These are phyloP conservation scores for Botrytis squamosa DNA, from an alignment of 2,329 filamentous ascomycete species.

Conservation along the genomic window DNA sequence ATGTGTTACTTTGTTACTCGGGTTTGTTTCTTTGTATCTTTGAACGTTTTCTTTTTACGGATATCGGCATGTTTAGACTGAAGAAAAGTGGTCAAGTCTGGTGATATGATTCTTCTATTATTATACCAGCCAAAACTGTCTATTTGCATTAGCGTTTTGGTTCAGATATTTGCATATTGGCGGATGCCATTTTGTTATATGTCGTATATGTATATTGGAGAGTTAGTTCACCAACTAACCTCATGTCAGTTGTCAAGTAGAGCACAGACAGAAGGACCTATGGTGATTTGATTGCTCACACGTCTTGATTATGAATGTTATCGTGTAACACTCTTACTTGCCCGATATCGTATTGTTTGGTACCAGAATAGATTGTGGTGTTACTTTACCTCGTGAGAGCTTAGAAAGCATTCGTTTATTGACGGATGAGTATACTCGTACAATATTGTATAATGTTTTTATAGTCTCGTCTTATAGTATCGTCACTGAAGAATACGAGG, in stretches of 20 bases:
- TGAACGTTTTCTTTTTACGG: background rate
- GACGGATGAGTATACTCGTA: background rate
- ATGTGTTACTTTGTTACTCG: background rate
- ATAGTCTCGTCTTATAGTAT: background rate
- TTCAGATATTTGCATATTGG: background rate
- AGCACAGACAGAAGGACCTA: background rate
- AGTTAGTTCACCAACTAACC: background rate
- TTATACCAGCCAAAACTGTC: background rate
- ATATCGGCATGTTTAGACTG: background rate
- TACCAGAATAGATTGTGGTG: background rate
- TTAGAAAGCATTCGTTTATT: background rate
- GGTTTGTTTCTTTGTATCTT: background rate
- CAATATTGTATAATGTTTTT: background rate
- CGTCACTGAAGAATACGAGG: conserved; percentile 8
- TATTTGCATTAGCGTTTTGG: background rate
- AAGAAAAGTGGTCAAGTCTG: background rate
- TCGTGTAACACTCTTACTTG: background rate
- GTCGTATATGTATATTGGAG: background rate
- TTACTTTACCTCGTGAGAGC: background rate
- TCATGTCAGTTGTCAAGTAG: background rate
- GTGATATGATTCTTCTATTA: background rate
- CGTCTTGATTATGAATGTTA: background rate
- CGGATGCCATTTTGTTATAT: background rate
- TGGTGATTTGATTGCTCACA: background rate
- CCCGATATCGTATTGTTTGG: background rate